A percentile compares a stretch with the other conserved stretches of the same genome.
Evolutionary conservation across 73 alveolate genomes (phyloP).

Genomic region (Breviolum minutum): DNA sequence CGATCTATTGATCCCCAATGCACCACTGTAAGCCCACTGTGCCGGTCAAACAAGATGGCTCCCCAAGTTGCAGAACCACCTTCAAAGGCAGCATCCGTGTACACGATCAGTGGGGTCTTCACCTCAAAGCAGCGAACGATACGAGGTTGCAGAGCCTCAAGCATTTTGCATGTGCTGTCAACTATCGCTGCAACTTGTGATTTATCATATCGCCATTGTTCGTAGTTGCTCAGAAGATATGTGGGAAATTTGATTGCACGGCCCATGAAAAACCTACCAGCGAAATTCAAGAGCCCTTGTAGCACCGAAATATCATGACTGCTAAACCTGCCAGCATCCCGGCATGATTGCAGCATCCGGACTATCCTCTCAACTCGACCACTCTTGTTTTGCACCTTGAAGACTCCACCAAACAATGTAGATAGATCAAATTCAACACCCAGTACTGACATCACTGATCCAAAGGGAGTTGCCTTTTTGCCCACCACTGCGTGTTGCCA

Average conservation of each 20-base stretch:
- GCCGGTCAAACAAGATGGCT: background rate
- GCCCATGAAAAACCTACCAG: background rate
- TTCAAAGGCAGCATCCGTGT: background rate
- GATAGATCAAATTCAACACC: background rate
- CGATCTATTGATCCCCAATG: too few relatives aligned
- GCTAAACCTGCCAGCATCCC: background rate
- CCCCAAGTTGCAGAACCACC: background rate
- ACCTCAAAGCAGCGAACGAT: background rate
- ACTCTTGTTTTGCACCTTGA: background rate
- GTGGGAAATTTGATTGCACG: background rate
- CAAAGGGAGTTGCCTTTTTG: background rate
- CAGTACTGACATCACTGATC: background rate
- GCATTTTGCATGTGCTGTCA: background rate
- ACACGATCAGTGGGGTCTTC: too few relatives aligned
- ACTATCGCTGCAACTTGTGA: background rate
- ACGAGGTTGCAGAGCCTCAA: background rate
- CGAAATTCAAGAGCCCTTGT: background rate
- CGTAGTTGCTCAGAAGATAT: background rate
- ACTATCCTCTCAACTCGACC: background rate
- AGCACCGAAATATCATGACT: background rate
- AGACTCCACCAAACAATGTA: background rate
- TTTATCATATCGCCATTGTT: background rate
- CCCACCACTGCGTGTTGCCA: background rate
- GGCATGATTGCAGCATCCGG: background rate
- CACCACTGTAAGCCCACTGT: too few relatives aligned